Evolutionary conservation across 2,329 filamentous ascomycete species (phyloP).

Genomic region (Pseudocercospora vitis): DNA sequence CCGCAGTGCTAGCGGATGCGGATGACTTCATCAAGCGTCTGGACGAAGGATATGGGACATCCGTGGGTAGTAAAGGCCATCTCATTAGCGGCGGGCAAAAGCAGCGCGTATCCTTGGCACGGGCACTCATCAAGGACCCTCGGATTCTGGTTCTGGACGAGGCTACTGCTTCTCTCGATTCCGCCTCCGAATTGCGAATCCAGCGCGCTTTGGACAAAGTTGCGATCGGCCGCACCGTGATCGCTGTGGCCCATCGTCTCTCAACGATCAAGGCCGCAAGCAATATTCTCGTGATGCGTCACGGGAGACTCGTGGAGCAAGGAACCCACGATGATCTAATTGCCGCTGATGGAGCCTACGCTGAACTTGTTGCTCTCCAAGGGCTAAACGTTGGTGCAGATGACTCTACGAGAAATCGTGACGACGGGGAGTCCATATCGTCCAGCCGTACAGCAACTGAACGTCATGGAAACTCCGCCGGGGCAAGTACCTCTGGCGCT

Average conservation of each 20-base stretch:
- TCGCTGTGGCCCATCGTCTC: slow-evolving; percentile 47
- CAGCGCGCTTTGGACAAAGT: slow-evolving; percentile 42
- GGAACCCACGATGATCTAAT: slow-evolving; percentile 38
- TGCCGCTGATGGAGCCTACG: slow-evolving; percentile 42
- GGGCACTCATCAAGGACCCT: slow-evolving; percentile 44
- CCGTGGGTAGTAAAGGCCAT: slow-evolving; percentile 45
- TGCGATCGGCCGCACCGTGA: slow-evolving; percentile 40
- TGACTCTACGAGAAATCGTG: neutral
- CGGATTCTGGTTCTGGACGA: slow-evolving; percentile 46
- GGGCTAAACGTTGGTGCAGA: neutral
- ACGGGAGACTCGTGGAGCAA: slow-evolving; percentile 43
- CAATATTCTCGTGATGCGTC: slow-evolving; percentile 45
- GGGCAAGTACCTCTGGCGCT: neutral
- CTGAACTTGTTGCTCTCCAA: slow-evolving; percentile 46
- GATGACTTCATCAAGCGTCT: slow-evolving; percentile 54
- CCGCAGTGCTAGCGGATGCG: slow-evolving; percentile 60
- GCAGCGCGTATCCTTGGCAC: slow-evolving; percentile 47
- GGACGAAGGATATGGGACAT: slow-evolving; percentile 50
- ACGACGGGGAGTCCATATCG: neutral
- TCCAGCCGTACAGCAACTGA: neutral
- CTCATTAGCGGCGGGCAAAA: slow-evolving; percentile 43
- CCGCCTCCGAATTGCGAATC: slow-evolving; percentile 31
- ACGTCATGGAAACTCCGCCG: neutral
- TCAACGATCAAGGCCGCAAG: slow-evolving; percentile 43
- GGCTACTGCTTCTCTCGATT: slow-evolving; percentile 41